Evolutionary conservation across 179 eudicot species (phyloP).

Genomic region (Nepenthes alata): DNA sequence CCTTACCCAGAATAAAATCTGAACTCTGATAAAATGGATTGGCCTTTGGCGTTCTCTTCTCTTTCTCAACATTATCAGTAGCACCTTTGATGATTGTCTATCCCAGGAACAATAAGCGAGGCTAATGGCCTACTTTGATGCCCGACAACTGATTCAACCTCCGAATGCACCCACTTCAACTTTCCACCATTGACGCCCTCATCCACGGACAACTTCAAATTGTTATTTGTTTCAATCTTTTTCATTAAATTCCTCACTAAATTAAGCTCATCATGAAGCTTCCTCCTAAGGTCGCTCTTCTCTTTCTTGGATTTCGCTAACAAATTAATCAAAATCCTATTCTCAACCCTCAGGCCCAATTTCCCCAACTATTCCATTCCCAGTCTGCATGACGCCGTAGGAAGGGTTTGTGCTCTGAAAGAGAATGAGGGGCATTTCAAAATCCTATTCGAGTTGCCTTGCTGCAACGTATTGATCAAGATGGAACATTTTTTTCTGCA

Average conservation of each 20-base stretch:
- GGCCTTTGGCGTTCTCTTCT: slow-evolving; percentile 63
- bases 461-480: slow-evolving; percentile 91
- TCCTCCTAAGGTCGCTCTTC: slow-evolving; percentile 44
- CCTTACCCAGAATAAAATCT: slow-evolving; percentile 58
- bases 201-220: slow-evolving; percentile 14
- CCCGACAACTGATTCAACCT: slow-evolving; percentile 32
- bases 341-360: slow-evolving; percentile 16
- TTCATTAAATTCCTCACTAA: slow-evolving; percentile 47
- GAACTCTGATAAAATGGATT: slow-evolving; percentile 50
- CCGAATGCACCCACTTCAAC: slow-evolving; percentile 38
- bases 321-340: slow-evolving; percentile 44
- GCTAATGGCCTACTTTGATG: slow-evolving; percentile 32
- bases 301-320: slow-evolving; percentile 57
- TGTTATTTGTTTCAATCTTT: slow-evolving; percentile 46
- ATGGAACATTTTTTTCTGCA: slow-evolving; percentile 72
- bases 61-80: slow-evolving; percentile 47
- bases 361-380: slow-evolving; percentile 19
- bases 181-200: slow-evolving; percentile 26
- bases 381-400: slow-evolving; percentile 10
- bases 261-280: slow-evolving; percentile 58
- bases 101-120: slow-evolving; percentile 35
- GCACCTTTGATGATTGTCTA: slow-evolving; percentile 36
- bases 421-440: too few relatives aligned
- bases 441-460: slow-evolving; percentile 65
- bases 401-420: too few relatives aligned